Percentiles rank a stretch among this genome's conserved stretches.
Conservation (phyloP, 176 grass and related monocot genomes). For the Zoysia pacifica region DNA sequence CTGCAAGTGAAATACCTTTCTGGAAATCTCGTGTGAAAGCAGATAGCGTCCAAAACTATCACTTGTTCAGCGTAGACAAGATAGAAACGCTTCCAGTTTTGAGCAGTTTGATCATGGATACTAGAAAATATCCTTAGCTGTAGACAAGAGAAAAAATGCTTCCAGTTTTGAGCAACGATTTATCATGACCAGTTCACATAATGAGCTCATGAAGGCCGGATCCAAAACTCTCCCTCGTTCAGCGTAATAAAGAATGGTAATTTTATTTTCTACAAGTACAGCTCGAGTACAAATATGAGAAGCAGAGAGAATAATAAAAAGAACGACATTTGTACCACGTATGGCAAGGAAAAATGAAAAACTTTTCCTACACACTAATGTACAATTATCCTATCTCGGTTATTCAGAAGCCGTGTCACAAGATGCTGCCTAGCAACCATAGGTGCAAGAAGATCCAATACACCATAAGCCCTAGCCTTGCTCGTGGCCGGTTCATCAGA, state of each 20-base stretch:
- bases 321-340: conserved; percentile 48
- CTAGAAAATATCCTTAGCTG: not conserved
- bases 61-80: not conserved
- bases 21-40: too few relatives aligned
- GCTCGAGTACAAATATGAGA: conserved; percentile 37
- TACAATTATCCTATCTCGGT: conserved; percentile 58
- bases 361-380: conserved; percentile 46
- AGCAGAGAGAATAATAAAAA: conserved; percentile 21
- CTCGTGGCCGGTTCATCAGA: conserved; percentile 76
- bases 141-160: not conserved
- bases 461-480: conserved; percentile 75
- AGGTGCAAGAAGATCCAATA: conserved; percentile 86
- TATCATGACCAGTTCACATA: not conserved
- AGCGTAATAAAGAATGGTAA: conserved; percentile 46
- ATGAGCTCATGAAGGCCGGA: not conserved
- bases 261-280: conserved; percentile 35
- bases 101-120: too few relatives aligned
- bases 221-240: conserved; percentile 16
- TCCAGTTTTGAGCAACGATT: not conserved
- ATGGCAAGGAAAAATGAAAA: conserved; percentile 34
- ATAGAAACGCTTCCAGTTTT: not conserved
- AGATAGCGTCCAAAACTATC: too few relatives aligned
- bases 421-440: conserved; percentile 80
- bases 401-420: conserved; percentile 48
- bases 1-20: too few relatives aligned